Percentiles rank a stretch among this genome's conserved stretches.
Conservation (phyloP, 2,329 filamentous ascomycete genomes). For the Blumeriella jaapii region DNA sequence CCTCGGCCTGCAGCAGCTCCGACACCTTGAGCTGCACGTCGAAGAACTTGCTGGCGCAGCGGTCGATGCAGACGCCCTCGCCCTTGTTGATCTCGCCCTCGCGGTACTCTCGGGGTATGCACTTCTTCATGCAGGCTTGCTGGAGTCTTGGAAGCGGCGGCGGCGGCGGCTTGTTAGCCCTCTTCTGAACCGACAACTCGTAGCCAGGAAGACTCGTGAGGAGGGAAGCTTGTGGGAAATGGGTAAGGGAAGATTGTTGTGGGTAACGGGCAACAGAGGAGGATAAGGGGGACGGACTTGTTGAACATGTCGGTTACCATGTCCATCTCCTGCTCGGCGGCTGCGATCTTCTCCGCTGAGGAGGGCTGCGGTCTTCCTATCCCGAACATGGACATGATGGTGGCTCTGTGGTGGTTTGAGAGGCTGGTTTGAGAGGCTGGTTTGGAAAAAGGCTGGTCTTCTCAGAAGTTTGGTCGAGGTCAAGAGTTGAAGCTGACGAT, state of each 20-base stretch:
- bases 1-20: constrained; percentile 89
- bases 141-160: constrained; percentile 75
- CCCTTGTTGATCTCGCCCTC: constrained; percentile 97
- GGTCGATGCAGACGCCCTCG: constrained; percentile 95
- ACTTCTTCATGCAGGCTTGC: constrained; percentile 86
- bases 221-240: constrained; percentile 1
- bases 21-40: constrained; percentile 97
- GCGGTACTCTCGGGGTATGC: constrained; percentile 83
- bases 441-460: too few relatives aligned
- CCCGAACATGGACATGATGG: constrained; percentile 61
- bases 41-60: constrained; percentile 97
- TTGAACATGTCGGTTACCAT: constrained; percentile 98
- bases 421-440: neutral
- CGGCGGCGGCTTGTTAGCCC: constrained; percentile 6
- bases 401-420: constrained; percentile 1
- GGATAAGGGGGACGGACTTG: constrained; percentile 47
- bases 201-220: neutral
- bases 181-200: neutral
- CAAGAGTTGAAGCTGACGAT: too few relatives aligned
- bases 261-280: too few relatives aligned
- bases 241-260: neutral
- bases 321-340: constrained; percentile 94
- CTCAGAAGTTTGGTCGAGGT: too few relatives aligned
- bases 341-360: constrained; percentile 93
- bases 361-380: constrained; percentile 71